Evolutionary conservation across 441 rosid genomes (phyloP), one percentile per base, ranked within the genome.

Genomic region (Populus hybrid): DNA sequence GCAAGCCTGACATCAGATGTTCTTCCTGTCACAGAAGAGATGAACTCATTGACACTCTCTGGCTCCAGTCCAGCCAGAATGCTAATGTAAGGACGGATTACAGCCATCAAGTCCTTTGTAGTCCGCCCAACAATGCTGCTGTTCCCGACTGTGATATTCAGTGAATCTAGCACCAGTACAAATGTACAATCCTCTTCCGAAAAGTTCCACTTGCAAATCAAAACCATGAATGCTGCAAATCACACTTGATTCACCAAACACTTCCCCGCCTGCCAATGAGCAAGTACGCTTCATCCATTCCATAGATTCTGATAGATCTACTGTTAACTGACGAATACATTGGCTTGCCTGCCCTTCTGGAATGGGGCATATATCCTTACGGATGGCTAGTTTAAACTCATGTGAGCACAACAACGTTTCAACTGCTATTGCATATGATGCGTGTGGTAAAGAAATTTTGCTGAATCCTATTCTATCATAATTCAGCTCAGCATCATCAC

Each of bases 331-430:
- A 79, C 74, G 85, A 76, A 94, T 76, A 74, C 89, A 91, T 79
- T 85, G 91, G 87, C 94, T 83, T 45, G 88, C 94, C 86, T 93
- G 99, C 77, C 97, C 98, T 89, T 92, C 97, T 80, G 99, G 98
- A 80, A 91, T 86, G 81, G 88, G 87, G 78, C 84, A 87, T 77
- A 89, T 81, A 74, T 91, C 93, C 63, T 80, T 82, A 76, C 85
- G 86, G 74, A 91, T 74, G 68, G 93, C 92, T 69, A 84, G 85
- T 84, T 88, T 90, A 81, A 93, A 82, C 70, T 83, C 90, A 76
- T 88, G 88, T 12, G 91, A 86, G 73, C 89, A 85, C 50, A 89
- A 68, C 73, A 97, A 85, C 74, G 78, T 76, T 80, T 83, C 90
- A 63, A 93, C 87, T 36, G 90, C 83, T 81, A 83, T 81, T 77